Base-by-base conservation (phyloP, 169 alveolate species). In the Eimeria necatrix region DNA sequence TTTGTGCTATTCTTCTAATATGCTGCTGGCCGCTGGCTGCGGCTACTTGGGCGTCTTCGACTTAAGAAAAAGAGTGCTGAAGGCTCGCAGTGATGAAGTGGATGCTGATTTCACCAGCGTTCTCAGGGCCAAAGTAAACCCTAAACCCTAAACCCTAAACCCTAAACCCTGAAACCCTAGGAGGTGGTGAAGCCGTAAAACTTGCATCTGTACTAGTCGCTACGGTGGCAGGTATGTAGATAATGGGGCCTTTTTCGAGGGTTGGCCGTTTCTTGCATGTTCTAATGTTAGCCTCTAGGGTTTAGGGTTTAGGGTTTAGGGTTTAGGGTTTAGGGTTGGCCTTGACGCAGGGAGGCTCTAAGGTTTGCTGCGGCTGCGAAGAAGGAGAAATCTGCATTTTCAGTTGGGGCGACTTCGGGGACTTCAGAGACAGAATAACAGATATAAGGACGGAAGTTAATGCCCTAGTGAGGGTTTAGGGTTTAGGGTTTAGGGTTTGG, bases 351-450 rank as follows among this genome's bases (percentile, higher is more conserved):
- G 86, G 60, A 53, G 95, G 95, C n/a, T 32, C 51, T 12, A 91
- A 91, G 74, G 93, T 78, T n/a, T 87, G 83, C 52, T 91, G 95
- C 70, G 91, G 95, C 32, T 70, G 74, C 70, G 91, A 91, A 52
- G 73, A 64, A 9, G 95, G 95, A 51, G 41, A 52, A 7, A 14
- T 91, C 16, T 22, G 86, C 70, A 16, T 91, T 20, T 91, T 91
- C 53, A 70, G 74, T 41, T 91, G 95, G 95, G 95, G 95, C 64
- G 92, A 83, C 56, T 91, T 91, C 51, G 92, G 92, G 3, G 95
- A 91, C 26, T 32, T 91, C 53, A 83, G 68, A 41, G 95, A 91
- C 74, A 87, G 95, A 48, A 26, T 91, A 26, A 51, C 83, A 18
- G 95, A 87, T 22, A 14, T 87, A 53, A 56, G 53, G 26, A 14